Percentiles rank a stretch among this genome's conserved stretches.
Conservation (phyloP, 2,329 filamentous ascomycete genomes). For the Apiospora marii region DNA sequence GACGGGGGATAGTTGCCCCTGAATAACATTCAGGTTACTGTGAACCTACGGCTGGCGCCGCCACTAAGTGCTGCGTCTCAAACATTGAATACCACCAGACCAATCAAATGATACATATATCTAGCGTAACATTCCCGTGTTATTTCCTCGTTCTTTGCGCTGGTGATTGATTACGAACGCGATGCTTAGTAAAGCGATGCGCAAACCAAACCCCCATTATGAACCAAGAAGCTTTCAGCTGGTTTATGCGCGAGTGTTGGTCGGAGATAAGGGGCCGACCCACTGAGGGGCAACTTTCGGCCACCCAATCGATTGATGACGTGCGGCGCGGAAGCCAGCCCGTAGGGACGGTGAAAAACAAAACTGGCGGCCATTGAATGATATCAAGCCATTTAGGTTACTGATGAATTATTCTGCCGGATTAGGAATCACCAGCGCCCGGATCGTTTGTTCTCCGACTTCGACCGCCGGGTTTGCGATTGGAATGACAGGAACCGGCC, state of each 20-base stretch:
- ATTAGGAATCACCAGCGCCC: not conserved
- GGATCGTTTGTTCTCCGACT: not conserved
- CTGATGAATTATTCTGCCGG: not conserved
- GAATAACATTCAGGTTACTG: no score
- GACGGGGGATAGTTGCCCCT: not conserved
- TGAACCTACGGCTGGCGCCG: not conserved
- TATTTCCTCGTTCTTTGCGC: not conserved
- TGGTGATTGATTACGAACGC: not conserved
- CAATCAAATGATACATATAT: no score
- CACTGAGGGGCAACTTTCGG: not conserved
- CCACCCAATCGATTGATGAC: not conserved
- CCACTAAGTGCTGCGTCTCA: not conserved
- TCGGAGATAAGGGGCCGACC: not conserved
- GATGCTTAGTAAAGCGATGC: no score
- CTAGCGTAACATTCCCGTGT: not conserved
- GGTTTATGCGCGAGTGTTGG: not conserved
- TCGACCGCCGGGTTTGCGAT: not conserved
- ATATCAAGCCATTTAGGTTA: not conserved
- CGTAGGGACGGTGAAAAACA: not conserved
- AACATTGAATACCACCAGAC: no score
- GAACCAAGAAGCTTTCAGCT: not conserved
- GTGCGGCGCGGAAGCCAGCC: not conserved
- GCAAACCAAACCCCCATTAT: no score
- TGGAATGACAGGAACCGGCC: not conserved
- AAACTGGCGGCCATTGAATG: not conserved